Base-by-base conservation (phyloP, 805 yeast genomes). In the Debaryomyces castellii region DNA sequence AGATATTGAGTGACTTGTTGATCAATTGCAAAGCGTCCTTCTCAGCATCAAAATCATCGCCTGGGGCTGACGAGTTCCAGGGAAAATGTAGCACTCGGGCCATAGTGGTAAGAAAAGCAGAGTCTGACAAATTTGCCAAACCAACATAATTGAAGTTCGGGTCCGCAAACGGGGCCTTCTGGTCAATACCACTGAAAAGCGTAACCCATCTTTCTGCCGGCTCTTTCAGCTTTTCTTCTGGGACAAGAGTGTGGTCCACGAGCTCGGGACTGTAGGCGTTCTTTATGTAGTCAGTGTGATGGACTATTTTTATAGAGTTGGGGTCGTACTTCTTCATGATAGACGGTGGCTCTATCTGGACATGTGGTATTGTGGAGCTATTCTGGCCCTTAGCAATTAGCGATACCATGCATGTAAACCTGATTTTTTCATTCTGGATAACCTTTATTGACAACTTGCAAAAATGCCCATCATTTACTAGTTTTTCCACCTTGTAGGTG, bases 401-500 rank as follows among this genome's bases (percentile, higher is more conserved):
- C 5, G 81, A 67, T 11, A 82, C 70, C 37, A 76, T 68, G 2
- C 86, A 78, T 3, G 75, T 71, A 55, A 76, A 83, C 11, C 79
- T 72, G 32, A 81, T 54, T 27, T 66, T 63, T 10, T 74, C 81
- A 20, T 71, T 59, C 62, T 87, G 94, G 24, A 66, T 67, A 3
- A 82, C 82, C 35, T 66, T 64, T 4, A 87, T 79, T 37, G 78
- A 76, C 39, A 83, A 68, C 39, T 81, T 78, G 27, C 74, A 66
- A 44, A 74, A 77, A 44, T 75, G 75, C 36, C 71, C 77, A 7
- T 83, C 85, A 35, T 78, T 77, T 43, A 80, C 70, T 20, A 83
- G 57, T 36, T 69, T 70, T 16, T 61, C 63, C 5, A 87, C 90
- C 28, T 73, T 66, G 59, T 83, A 87, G 7, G 64, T 64, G 52